Percentiles rank a stretch among this genome's conserved stretches.
phyloP scores from a whole-genome alignment of 2,329 filamentous ascomycete genomes.

The Orbilia ellipsospora region DNA sequence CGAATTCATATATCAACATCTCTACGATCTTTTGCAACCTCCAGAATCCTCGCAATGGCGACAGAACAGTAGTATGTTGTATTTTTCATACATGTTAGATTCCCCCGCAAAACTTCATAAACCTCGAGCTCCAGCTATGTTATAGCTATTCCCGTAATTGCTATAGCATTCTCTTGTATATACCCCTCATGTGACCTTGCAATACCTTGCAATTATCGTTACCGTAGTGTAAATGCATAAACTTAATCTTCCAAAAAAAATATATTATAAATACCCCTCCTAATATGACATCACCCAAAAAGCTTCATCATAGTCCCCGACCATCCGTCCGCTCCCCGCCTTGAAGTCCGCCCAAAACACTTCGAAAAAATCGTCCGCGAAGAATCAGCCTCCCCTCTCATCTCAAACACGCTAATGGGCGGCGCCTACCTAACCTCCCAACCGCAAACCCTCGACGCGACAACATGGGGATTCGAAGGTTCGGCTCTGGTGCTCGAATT shows the following conservation, averaged over 20 bases:
- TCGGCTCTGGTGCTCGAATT: constrained; percentile 41
- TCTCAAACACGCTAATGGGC: constrained; percentile 33
- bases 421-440: constrained; percentile 45
- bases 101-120: too few species aligned
- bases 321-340: constrained; percentile 39
- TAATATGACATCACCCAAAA: background rate
- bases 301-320: constrained; percentile 54
- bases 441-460: constrained; percentile 16
- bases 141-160: background rate
- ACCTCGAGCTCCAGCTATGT: too few species aligned
- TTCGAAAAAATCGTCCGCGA: constrained; percentile 38
- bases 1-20: constrained; percentile 2
- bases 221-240: too few species aligned
- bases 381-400: background rate
- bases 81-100: too few species aligned
- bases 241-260: too few species aligned
- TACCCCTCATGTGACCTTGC: too few species aligned
- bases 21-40: constrained; percentile 18
- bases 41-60: constrained; percentile 41
- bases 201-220: too few species aligned
- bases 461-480: constrained; percentile 34
- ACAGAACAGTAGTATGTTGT: constrained; percentile 52
- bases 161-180: background rate
- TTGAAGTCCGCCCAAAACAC: constrained; percentile 39
- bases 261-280: too few species aligned